Conservation (phyloP, 148 eudicot genomes). For the Rhododendron kiyosumense region DNA sequence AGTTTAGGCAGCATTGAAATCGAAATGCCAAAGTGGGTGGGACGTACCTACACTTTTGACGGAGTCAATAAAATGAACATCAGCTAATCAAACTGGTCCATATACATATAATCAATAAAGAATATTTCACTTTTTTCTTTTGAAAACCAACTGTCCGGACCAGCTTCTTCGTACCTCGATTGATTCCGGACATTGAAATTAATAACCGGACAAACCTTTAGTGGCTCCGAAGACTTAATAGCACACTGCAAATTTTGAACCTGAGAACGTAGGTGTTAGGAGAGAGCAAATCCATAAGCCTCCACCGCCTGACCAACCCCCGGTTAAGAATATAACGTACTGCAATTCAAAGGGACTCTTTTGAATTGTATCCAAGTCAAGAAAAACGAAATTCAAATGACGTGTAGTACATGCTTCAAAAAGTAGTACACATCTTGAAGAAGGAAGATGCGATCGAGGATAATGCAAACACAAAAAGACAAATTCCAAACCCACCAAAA, state of each 20-base stretch:
- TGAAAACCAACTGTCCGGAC: background rate
- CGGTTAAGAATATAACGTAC: background rate
- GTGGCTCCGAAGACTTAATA: no score
- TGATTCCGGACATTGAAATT: no score
- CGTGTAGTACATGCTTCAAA: background rate
- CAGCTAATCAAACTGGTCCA: background rate
- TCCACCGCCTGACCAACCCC: background rate
- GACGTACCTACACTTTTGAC: background rate
- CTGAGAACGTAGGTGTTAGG: no score
- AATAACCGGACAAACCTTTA: no score
- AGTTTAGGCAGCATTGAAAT: background rate
- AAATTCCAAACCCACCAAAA: constrained; percentile 2
- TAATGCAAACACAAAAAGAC: background rate
- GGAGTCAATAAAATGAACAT: background rate
- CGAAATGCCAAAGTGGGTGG: background rate
- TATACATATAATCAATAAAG: no score
- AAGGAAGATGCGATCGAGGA: background rate
- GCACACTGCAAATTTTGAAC: no score
- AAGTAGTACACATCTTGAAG: background rate
- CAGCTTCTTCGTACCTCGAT: no score
- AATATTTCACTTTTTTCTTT: no score
- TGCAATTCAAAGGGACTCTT: background rate
- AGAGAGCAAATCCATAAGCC: no score
- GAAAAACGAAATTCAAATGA: background rate
- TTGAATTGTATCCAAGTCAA: background rate